Evolutionary conservation across 257 asterid species (phyloP).

Genomic region (Fraxinus excelsior): DNA sequence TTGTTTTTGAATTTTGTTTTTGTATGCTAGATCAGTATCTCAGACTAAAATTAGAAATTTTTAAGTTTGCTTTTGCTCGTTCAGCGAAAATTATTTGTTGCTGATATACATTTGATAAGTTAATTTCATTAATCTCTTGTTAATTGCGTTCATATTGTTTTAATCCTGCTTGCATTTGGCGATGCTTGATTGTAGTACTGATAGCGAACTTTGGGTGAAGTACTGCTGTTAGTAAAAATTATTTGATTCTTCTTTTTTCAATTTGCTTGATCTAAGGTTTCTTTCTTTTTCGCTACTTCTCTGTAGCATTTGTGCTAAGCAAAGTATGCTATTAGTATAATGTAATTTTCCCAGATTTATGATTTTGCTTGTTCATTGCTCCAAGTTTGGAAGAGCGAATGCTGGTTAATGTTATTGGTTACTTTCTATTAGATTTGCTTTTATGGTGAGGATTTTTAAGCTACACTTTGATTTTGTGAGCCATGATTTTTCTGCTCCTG

Average conservation of each 20-base stretch:
- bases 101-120: conserved; percentile 13
- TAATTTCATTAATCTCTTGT: conserved; percentile 13
- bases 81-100: conserved; percentile 14
- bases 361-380: neutral
- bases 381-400: neutral
- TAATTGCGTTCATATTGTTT: neutral
- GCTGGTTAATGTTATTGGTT: neutral
- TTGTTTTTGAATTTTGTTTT: conserved; percentile 10
- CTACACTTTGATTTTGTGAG: neutral
- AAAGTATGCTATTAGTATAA: neutral
- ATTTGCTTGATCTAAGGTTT: neutral
- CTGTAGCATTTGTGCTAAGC: neutral
- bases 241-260: neutral
- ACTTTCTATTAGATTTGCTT: neutral
- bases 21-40: conserved; percentile 29
- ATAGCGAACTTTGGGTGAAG: neutral
- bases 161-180: neutral
- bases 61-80: neutral
- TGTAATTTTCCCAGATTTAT: neutral
- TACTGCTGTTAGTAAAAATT: neutral
- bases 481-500: neutral
- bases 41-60: neutral
- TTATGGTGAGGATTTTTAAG: neutral
- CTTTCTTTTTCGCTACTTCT: neutral
- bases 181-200: conserved; percentile 1